Conservation (phyloP, 768 basidiomycete genomes). For the Leccinellum albellum region DNA sequence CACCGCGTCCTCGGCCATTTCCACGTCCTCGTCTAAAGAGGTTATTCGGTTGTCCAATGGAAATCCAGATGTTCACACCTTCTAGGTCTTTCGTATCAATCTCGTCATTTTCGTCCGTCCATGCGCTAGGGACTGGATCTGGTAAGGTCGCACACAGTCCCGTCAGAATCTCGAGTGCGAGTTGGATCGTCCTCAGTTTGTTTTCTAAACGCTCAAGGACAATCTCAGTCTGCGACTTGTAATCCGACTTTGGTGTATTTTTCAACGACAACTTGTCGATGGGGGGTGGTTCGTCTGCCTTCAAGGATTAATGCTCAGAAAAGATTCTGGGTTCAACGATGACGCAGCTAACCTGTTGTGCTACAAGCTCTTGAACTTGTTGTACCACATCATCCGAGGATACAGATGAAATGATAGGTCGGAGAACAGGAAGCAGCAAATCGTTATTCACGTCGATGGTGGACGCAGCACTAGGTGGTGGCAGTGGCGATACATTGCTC, state of each 20-base stretch:
- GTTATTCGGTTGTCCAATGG: not conserved
- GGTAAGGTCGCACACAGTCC: constrained; percentile 69
- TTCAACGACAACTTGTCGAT: constrained; percentile 59
- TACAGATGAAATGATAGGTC: constrained; percentile 59
- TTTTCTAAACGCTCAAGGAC: constrained; percentile 73
- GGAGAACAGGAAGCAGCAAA: constrained; percentile 65
- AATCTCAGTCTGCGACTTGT: constrained; percentile 63
- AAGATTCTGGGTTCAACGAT: not conserved
- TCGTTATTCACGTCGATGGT: constrained; percentile 67
- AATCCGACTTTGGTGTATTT: constrained; percentile 69
- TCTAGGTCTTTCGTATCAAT: not conserved
- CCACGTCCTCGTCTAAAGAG: constrained; percentile 11
- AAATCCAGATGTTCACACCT: not conserved
- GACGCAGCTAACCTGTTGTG: constrained; percentile 41
- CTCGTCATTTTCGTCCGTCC: not conserved
- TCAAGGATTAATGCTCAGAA: constrained; percentile 1
- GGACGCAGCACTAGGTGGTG: constrained; percentile 60
- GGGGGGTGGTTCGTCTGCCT: constrained; percentile 47
- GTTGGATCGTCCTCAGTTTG: constrained; percentile 66
- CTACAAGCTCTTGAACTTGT: constrained; percentile 49
- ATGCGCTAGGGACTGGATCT: not conserved
- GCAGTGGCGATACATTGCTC: constrained; percentile 72
- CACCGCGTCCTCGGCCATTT: not conserved
- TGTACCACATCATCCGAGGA: constrained; percentile 50
- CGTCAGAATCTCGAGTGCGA: constrained; percentile 86